Conservation (phyloP, 202 grass and related monocot species). For the Schoenoplectus triqueter region DNA sequence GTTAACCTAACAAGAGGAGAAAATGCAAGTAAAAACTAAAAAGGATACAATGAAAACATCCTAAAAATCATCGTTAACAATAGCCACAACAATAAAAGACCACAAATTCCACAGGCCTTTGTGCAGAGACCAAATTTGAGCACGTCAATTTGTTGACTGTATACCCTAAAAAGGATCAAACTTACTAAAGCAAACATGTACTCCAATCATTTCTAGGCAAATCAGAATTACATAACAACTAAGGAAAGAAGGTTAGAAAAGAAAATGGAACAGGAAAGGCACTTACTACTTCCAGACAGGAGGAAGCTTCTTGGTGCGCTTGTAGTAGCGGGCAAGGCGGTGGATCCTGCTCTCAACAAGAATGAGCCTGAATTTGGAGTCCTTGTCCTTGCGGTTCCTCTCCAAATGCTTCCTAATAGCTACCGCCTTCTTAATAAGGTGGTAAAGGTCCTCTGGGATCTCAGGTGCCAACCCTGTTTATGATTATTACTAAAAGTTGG, state of each 20-base stretch:
- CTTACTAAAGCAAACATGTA: not conserved
- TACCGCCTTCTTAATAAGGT: constrained; percentile 87
- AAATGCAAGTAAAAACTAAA: not conserved
- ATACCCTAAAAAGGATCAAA: too few species aligned
- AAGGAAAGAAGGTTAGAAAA: not conserved
- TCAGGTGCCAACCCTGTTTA: constrained; percentile 62
- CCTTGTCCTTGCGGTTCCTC: constrained; percentile 92
- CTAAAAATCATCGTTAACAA: not conserved
- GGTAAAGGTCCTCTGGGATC: constrained; percentile 83
- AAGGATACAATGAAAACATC: not conserved
- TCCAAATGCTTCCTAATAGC: constrained; percentile 86
- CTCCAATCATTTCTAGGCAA: not conserved
- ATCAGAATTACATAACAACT: not conserved
- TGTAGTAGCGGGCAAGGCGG: constrained; percentile 87
- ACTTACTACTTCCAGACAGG: constrained; percentile 92
- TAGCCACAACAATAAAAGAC: not conserved
- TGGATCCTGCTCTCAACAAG: constrained; percentile 91
- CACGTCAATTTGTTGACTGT: not conserved
- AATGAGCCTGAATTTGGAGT: constrained; percentile 84
- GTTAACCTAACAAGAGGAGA: not conserved
- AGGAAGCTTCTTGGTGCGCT: constrained; percentile 88
- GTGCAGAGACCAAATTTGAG: too few species aligned
- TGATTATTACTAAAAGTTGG: not conserved
- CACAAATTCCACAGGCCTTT: not conserved
- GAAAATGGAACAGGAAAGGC: not conserved